Percentiles rank a stretch among this genome's conserved stretches.
Conservation (phyloP, 2,329 filamentous ascomycete species). For the Cordyceps fumosorosea region DNA sequence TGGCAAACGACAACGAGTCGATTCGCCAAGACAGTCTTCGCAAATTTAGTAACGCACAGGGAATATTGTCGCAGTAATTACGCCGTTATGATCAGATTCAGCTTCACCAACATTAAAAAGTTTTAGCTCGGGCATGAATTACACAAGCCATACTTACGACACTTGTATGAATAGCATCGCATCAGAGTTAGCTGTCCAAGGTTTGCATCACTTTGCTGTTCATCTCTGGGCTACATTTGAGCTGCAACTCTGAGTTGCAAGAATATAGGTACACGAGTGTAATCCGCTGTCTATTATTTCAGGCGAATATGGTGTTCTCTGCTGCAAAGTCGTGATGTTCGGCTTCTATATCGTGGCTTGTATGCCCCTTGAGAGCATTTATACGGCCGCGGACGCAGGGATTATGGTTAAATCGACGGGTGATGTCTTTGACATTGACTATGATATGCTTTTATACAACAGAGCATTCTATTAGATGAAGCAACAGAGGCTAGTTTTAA, state of each 20-base stretch:
- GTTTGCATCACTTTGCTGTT: slow-evolving; percentile 7
- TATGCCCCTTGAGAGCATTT: not conserved
- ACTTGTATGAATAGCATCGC: slow-evolving; percentile 16
- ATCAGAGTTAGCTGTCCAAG: slow-evolving; percentile 13
- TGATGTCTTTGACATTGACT: slow-evolving; percentile 1
- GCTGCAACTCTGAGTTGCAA: not conserved
- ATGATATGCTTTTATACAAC: not conserved
- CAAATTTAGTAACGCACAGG: slow-evolving; percentile 10
- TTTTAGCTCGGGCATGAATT: slow-evolving; percentile 15
- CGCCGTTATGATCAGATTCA: slow-evolving; percentile 7
- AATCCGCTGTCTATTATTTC: slow-evolving; percentile 3
- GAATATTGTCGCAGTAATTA: slow-evolving; percentile 10
- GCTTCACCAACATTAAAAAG: slow-evolving; percentile 12
- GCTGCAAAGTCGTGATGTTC: not conserved
- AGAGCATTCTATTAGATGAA: slow-evolving; percentile 6
- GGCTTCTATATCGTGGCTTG: not conserved
- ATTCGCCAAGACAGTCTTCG: slow-evolving; percentile 12
- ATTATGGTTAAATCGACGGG: slow-evolving; percentile 1
- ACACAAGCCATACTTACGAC: slow-evolving; percentile 13
- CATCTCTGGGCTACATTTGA: slow-evolving; percentile 2
- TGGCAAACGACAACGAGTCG: not conserved
- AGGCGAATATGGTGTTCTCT: not conserved
- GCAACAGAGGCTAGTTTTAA: slow-evolving; percentile 9
- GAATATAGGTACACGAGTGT: slow-evolving; percentile 5
- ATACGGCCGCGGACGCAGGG: not conserved